A percentile compares a stretch with the other conserved stretches of the same genome.
Evolutionary conservation across 2,329 filamentous ascomycete genomes (phyloP).

Genomic region (Aspergillus unguis): DNA sequence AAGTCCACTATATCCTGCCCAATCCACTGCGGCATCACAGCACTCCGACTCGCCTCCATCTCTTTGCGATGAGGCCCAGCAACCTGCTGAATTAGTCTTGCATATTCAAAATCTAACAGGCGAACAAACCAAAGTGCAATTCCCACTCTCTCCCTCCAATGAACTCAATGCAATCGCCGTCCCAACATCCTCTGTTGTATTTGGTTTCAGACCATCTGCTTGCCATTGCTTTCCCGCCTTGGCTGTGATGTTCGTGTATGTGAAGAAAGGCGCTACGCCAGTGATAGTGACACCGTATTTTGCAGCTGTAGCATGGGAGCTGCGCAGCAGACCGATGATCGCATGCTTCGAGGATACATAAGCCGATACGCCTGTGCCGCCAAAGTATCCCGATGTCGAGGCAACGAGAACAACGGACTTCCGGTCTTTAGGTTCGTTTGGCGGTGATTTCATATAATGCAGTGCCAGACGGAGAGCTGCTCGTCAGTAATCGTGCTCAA

Average conservation of each 20-base stretch:
- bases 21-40: not conserved
- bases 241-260: constrained; percentile 45
- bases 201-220: constrained; percentile 39
- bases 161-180: constrained; percentile 40
- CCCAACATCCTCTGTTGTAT: constrained; percentile 44
- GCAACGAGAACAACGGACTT: constrained; percentile 41
- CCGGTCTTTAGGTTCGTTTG: no score
- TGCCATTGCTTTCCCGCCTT: constrained; percentile 40
- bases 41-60: not conserved
- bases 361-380: constrained; percentile 41
- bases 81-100: not conserved
- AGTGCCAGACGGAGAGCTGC: constrained; percentile 30
- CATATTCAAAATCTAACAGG: not conserved
- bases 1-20: not conserved
- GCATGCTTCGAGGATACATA: constrained; percentile 47
- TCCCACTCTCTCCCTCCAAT: constrained; percentile 31
- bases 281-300: constrained; percentile 42
- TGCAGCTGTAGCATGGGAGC: constrained; percentile 35
- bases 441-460: not conserved
- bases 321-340: constrained; percentile 39
- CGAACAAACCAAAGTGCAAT: constrained; percentile 22
- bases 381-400: constrained; percentile 46
- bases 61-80: constrained; percentile 1
- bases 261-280: constrained; percentile 49
- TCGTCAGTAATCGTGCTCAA: not conserved